These are phyloP conservation scores for Nakaseomyces nivariensis DNA, from an alignment of 1,139 yeast species.

Conservation along the genomic window DNA sequence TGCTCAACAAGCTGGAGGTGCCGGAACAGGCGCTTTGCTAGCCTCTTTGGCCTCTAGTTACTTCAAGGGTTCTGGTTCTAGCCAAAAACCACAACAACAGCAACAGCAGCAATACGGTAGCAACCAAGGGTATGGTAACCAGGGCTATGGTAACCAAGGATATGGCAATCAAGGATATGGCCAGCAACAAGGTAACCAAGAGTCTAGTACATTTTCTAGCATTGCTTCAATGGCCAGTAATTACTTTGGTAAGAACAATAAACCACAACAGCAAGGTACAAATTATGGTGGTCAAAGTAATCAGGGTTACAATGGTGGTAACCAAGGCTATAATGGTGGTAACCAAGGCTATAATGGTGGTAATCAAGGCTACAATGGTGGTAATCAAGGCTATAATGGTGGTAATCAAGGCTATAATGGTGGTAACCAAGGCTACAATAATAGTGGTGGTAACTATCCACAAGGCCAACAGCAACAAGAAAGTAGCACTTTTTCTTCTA, in stretches of 20 bases:
- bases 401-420: neutral
- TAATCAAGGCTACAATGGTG: neutral
- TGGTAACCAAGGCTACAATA: neutral
- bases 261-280: slow-evolving; percentile 3
- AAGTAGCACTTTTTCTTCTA: slow-evolving; percentile 2
- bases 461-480: neutral
- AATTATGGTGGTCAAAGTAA: neutral
- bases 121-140: slow-evolving; percentile 4
- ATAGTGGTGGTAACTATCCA: too few species aligned
- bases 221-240: slow-evolving; percentile 11
- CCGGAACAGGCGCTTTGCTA: slow-evolving; percentile 10
- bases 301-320: slow-evolving; percentile 4
- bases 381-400: neutral
- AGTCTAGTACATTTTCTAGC: slow-evolving; percentile 6
- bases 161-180: slow-evolving; percentile 3
- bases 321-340: slow-evolving; percentile 3
- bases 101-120: slow-evolving; percentile 1
- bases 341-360: neutral
- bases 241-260: slow-evolving; percentile 5
- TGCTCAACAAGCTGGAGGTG: slow-evolving; percentile 11
- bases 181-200: slow-evolving; percentile 1
- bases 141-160: slow-evolving; percentile 4
- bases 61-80: slow-evolving; percentile 6
- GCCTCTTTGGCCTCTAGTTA: slow-evolving; percentile 21
- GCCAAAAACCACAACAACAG: slow-evolving; percentile 1